A percentile compares a stretch with the other conserved stretches of the same genome.
Conservation (phyloP, 2,329 filamentous ascomycete species). For the Trichophyton simii region DNA sequence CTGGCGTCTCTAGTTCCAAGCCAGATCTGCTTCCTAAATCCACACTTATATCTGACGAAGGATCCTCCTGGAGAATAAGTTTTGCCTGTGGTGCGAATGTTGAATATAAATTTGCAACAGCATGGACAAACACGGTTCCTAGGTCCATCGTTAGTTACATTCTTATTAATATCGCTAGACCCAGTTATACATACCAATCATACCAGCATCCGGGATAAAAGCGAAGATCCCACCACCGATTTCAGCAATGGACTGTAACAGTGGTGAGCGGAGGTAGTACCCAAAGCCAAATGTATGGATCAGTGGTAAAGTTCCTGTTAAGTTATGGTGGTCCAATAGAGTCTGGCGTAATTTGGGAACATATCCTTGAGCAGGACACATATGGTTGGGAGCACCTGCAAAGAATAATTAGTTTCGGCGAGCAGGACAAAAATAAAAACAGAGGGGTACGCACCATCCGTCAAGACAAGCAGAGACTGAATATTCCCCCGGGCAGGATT, state of each 20-base stretch:
- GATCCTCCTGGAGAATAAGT: constrained; percentile 27
- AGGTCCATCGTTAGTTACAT: background rate
- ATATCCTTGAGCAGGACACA: constrained; percentile 43
- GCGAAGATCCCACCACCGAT: constrained; percentile 45
- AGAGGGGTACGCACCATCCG: constrained; percentile 16
- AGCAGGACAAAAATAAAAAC: background rate
- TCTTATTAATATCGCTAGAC: constrained; percentile 4
- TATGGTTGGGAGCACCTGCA: constrained; percentile 37
- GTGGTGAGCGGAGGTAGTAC: constrained; percentile 37
- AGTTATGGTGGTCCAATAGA: constrained; percentile 22
- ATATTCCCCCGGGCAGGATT: constrained; percentile 18
- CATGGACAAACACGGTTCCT: constrained; percentile 49
- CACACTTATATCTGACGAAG: constrained; percentile 12
- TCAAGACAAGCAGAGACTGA: constrained; percentile 24
- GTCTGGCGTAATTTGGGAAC: constrained; percentile 39
- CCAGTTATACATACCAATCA: constrained; percentile 33
- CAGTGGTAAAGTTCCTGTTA: constrained; percentile 26
- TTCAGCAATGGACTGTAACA: constrained; percentile 50
- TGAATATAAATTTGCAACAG: constrained; percentile 48
- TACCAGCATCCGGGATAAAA: constrained; percentile 50
- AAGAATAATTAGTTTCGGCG: background rate
- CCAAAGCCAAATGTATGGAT: constrained; percentile 46
- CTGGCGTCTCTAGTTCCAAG: constrained; percentile 30
- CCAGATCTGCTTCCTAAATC: constrained; percentile 18
- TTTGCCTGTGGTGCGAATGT: constrained; percentile 42